Evolutionary conservation across 2,329 filamentous ascomycete species (phyloP).

Genomic region (Hortaea sp.): DNA sequence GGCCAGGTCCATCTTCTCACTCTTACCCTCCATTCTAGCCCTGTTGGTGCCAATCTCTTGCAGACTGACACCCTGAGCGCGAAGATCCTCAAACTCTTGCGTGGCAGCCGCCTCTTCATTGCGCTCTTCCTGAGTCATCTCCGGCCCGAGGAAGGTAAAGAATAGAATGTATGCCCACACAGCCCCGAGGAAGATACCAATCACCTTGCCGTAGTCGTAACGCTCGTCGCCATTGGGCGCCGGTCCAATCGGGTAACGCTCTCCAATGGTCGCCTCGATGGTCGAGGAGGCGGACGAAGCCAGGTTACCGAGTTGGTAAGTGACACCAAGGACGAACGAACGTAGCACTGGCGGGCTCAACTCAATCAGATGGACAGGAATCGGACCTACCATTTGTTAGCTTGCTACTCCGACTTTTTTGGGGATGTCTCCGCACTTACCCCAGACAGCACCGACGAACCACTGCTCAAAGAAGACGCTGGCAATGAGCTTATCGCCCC

Average conservation of each 20-base stretch:
- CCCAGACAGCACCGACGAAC: slow-evolving; percentile 30
- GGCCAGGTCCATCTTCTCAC: slow-evolving; percentile 3
- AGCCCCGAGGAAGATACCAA: slow-evolving; percentile 16
- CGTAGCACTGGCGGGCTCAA: slow-evolving; percentile 26
- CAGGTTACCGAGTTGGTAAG: slow-evolving; percentile 32
- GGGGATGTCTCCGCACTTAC: slow-evolving; percentile 7
- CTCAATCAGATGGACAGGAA: slow-evolving; percentile 26
- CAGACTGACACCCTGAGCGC: slow-evolving; percentile 9
- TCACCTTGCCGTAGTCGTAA: slow-evolving; percentile 32
- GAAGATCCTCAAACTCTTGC: slow-evolving; percentile 12
- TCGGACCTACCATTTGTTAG: neutral
- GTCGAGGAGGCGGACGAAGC: slow-evolving; percentile 28
- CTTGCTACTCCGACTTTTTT: too few species aligned
- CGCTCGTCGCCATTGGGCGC: slow-evolving; percentile 18
- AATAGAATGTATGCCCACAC: slow-evolving; percentile 22
- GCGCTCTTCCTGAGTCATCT: slow-evolving; percentile 19
- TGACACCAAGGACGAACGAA: slow-evolving; percentile 26
- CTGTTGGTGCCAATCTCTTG: slow-evolving; percentile 7
- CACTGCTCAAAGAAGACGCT: slow-evolving; percentile 30
- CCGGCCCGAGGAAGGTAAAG: slow-evolving; percentile 25
- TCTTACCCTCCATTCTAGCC: neutral
- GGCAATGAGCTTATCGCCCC: slow-evolving; percentile 23
- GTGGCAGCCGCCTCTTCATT: slow-evolving; percentile 11
- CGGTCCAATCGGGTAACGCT: slow-evolving; percentile 25
- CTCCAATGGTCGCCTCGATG: slow-evolving; percentile 28